Base-by-base conservation (phyloP, 179 eudicot genomes). In the Kewa caespitosa region DNA sequence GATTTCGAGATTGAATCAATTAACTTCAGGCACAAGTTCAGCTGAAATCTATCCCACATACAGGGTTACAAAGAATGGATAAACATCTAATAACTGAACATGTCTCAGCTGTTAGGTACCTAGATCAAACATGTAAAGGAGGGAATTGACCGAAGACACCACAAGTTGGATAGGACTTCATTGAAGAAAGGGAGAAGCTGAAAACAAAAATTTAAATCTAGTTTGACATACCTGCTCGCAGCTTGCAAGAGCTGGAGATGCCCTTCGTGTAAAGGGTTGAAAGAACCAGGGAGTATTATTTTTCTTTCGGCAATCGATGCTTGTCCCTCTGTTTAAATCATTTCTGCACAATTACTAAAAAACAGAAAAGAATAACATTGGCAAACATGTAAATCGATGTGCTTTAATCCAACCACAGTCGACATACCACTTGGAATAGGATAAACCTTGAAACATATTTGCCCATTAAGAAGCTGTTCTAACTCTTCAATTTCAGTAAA, bases 181-280 rank as follows among this genome's bases (percentile, higher is more conserved):
- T 27, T 32, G 25, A 46, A 33, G 36, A 46, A 39, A 70, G 17
- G 31, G 15, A 54, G 38, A 38, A 62, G 25, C 25, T 27, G 70
- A 59, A 4, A 1, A 22, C 36, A 33, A 69, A 75, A 23, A 61
- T 38, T 41, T 42, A 74, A 52, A 48, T 17, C 37, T 34, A 73
- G 63, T 73, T 41, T 43, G 10, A 70, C n/a, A 33, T 85, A 93
- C 99, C 92, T 87, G 74, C 83, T 73, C 66, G 99, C 98, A 76
- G 91, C 93, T 80, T 91, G 97, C 83, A 95, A 84, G 72, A 95
- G 98, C 82, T 87, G 95, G 55, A 93, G 77, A 79, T 95, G 99
- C 69, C 99, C 99, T 79, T 90, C 91, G 72, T 95, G 99, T 78
- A 95, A 84, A 22, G 99, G 99, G 81, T 91, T 91, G 83, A 95